phyloP scores from a whole-genome alignment of 768 basidiomycete species.

The Kwoniella europaea region DNA sequence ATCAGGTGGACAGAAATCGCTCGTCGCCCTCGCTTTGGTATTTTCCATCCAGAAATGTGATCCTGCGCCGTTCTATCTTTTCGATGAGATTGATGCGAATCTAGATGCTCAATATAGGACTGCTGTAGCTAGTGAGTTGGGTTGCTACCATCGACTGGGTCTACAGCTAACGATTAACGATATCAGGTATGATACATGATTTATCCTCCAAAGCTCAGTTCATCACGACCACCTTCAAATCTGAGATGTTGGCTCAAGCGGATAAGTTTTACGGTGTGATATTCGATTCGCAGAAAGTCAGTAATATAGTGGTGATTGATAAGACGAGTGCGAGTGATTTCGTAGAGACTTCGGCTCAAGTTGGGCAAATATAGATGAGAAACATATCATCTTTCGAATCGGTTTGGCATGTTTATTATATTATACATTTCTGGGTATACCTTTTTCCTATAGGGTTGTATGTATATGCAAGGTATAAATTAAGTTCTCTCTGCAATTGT shows the following conservation, averaged over 20 bases:
- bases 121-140: slow-evolving; percentile 81
- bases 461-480: slow-evolving; percentile 18
- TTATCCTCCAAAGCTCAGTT: slow-evolving; percentile 87
- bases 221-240: slow-evolving; percentile 97
- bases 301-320: slow-evolving; percentile 82
- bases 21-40: slow-evolving; percentile 91
- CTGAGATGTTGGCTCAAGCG: slow-evolving; percentile 93
- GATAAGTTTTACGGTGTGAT: slow-evolving; percentile 97
- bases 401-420: not conserved
- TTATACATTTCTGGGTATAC: not conserved
- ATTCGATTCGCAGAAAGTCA: slow-evolving; percentile 94
- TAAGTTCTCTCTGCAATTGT: not conserved
- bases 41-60: slow-evolving; percentile 99
- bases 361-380: slow-evolving; percentile 22
- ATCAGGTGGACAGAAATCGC: slow-evolving; percentile 95
- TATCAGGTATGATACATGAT: slow-evolving; percentile 86
- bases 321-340: slow-evolving; percentile 92
- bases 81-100: slow-evolving; percentile 99
- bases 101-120: slow-evolving; percentile 97
- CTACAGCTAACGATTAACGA: not conserved
- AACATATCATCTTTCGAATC: too few species aligned
- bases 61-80: slow-evolving; percentile 98
- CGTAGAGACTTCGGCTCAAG: slow-evolving; percentile 66
- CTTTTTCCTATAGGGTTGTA: not conserved
- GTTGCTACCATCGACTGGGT: not conserved